Conservation (phyloP, 1,284 basidiomycete genomes). For the Fomitopsis schrenkii region DNA sequence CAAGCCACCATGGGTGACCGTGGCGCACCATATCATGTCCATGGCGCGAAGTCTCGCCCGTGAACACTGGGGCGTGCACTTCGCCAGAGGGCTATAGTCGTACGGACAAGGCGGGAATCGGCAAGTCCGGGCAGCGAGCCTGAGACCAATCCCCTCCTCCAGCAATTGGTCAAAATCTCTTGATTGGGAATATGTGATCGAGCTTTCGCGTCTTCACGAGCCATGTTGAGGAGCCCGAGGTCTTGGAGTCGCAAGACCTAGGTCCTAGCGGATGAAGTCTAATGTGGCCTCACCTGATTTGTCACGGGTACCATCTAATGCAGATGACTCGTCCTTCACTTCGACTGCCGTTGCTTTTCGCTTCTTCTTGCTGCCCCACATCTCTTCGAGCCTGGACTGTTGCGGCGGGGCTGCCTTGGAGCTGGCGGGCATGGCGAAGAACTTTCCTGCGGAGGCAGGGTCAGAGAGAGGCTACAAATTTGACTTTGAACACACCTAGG, state of each 20-base stretch:
- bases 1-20: no score
- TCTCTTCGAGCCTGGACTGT: conserved; percentile 66
- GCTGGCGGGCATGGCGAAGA: conserved; percentile 66
- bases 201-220: no score
- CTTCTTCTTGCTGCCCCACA: conserved; percentile 57
- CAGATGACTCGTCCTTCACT: conserved; percentile 2
- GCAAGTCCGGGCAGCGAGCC: no score
- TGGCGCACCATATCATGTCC: no score
- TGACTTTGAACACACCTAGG: conserved; percentile 41
- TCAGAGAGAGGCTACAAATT: conserved; percentile 1
- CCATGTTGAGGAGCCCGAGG: no score
- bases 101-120: no score
- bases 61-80: no score
- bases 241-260: not conserved
- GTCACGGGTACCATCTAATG: not conserved
- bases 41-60: no score
- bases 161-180: no score
- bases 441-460: conserved; percentile 44
- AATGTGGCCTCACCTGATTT: not conserved
- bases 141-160: no score
- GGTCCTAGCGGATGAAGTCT: not conserved
- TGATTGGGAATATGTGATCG: no score
- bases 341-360: conserved; percentile 10
- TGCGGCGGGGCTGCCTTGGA: conserved; percentile 59
- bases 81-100: no score